Percentiles rank a stretch among this genome's conserved stretches.
Conservation (phyloP, 208 protist genomes). For the Trypanosoma avium region DNA sequence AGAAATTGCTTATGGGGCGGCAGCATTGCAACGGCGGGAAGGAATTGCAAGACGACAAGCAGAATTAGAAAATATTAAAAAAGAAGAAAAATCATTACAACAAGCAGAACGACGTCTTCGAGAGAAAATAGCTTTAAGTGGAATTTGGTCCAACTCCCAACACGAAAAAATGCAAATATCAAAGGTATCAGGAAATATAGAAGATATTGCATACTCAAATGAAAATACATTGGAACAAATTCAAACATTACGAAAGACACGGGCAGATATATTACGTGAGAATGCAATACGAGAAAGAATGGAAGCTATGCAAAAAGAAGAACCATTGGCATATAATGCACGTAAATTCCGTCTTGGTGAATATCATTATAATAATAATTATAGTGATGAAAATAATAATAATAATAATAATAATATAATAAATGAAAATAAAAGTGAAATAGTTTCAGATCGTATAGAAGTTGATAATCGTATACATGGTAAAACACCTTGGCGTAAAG, state of each 20-base stretch:
- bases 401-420: constrained; percentile 27
- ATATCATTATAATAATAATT: background rate
- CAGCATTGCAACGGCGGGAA: constrained; percentile 51
- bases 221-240: background rate
- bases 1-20: constrained; percentile 65
- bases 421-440: constrained; percentile 12
- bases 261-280: constrained; percentile 65
- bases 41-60: constrained; percentile 33
- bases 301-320: constrained; percentile 34
- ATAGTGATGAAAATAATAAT: background rate
- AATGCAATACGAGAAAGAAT: constrained; percentile 59
- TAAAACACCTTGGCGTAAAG: constrained; percentile 14
- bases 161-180: background rate
- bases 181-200: background rate
- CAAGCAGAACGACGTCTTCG: constrained; percentile 37
- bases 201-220: no score
- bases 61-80: constrained; percentile 36
- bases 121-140: constrained; percentile 15
- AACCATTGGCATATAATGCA: constrained; percentile 60
- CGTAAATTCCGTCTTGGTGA: constrained; percentile 39
- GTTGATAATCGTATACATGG: constrained; percentile 4
- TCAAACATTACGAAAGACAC: constrained; percentile 30
- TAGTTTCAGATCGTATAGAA: background rate
- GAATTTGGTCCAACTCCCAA: background rate
- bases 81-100: constrained; percentile 40